Evolutionary conservation across 345 rosid genomes (phyloP), one percentile per base, ranked within the genome.

Genomic region (Eutrema heterophyllum): DNA sequence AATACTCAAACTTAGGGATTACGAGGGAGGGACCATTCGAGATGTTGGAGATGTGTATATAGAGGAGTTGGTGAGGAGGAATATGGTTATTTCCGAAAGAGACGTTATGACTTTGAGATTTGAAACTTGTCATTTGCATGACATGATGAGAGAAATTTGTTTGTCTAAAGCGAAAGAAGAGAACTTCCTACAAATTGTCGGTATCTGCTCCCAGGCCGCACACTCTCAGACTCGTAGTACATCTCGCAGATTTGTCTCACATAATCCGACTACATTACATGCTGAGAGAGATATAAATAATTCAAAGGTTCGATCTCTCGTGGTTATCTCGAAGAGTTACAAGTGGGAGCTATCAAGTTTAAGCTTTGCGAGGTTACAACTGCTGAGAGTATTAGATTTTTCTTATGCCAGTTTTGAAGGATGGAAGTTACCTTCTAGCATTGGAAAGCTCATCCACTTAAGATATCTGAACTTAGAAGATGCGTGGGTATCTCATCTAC

Each of bases 361-460:
- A 12, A 29, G 38, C 1, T 73, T 67, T 33, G 32, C 35, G 4
- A 45, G 41, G n/a, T 68, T 68, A 33, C 63, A 57, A 29, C 16
- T 70, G 30, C 67, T 84, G 0, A 67, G 81, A 64, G 74, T 84
- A 41, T 12, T 82, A 4, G 62, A 79, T 41, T 58, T 82, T 7
- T 78, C 55, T 11, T 53, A 69, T 21, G 55, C 64, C 21, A 26
- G 21, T 4, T 2, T 24, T 5, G 0, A 2, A 5, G 21, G 14
- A 36, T 74, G 72, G 7, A 74, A 46, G 26, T 36, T 82, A 13
- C 80, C 73, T 0, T 41, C 46, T 38, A 70, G 6, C 6, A 54
- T 82, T 14, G 78, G 84, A 4, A 62, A 68, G 9, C 75, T 84
- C 49, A 71, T 78, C 30, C 83, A 73, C 39, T 61, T 71, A 46